Conservation (phyloP, 768 basidiomycete species). For the Coprinopsis strossmayeri region DNA sequence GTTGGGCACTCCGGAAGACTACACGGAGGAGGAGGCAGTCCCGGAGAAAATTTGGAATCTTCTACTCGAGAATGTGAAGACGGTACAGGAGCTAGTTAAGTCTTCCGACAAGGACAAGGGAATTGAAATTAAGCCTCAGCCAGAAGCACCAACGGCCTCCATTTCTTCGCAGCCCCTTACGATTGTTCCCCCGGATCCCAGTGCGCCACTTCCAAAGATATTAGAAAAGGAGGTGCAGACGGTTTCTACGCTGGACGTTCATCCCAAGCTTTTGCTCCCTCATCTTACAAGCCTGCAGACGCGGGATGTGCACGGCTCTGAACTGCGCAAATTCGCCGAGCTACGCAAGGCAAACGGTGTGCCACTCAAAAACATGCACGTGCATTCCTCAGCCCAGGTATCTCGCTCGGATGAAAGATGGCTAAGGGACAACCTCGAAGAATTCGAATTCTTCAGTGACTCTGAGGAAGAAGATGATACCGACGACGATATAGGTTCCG, state of each 20-base stretch:
- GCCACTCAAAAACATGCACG: slow-evolving; percentile 40
- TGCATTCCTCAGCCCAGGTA: slow-evolving; percentile 35
- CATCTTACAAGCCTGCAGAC: slow-evolving; percentile 29
- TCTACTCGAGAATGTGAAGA: not conserved
- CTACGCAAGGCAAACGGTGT: slow-evolving; percentile 32
- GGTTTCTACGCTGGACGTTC: not conserved
- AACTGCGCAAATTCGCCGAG: slow-evolving; percentile 40
- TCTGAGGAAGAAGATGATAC: slow-evolving; percentile 30
- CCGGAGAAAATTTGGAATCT: slow-evolving; percentile 20
- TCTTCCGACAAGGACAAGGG: not conserved
- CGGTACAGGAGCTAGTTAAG: not conserved
- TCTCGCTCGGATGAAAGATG: slow-evolving; percentile 41
- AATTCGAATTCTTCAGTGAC: slow-evolving; percentile 53
- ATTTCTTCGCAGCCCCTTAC: slow-evolving; percentile 22
- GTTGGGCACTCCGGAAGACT: not conserved
- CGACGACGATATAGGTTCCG: no score
- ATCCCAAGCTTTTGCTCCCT: slow-evolving; percentile 36
- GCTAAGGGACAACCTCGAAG: slow-evolving; percentile 43
- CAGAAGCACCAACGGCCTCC: slow-evolving; percentile 16
- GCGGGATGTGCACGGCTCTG: slow-evolving; percentile 32
- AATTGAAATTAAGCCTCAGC: not conserved
- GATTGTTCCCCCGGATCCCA: slow-evolving; percentile 13
- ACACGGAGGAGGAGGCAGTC: slow-evolving; percentile 21
- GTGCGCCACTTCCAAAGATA: slow-evolving; percentile 17
- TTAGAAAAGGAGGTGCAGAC: not conserved